Evolutionary conservation across 345 rosid species (phyloP).

Genomic region (Acer negundo): DNA sequence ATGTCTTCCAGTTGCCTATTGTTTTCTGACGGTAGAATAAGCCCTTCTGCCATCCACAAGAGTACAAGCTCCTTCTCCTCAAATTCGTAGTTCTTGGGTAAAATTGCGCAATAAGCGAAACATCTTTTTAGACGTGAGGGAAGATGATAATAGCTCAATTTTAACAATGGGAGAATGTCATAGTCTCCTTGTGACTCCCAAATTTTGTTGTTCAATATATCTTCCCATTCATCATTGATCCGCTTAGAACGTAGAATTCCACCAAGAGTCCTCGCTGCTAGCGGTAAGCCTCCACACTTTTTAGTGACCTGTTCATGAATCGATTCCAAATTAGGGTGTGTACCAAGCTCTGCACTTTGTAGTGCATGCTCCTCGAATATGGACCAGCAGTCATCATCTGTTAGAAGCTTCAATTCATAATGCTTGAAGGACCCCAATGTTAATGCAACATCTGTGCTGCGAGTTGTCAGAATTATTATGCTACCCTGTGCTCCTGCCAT

Average conservation of each 20-base stretch:
- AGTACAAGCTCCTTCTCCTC: neutral
- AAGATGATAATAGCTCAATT: constrained; percentile 5
- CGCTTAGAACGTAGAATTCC: too few relatives aligned
- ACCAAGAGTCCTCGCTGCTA: neutral
- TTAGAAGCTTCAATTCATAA: neutral
- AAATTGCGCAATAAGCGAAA: constrained; percentile 24
- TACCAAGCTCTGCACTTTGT: neutral
- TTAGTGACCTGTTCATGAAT: neutral
- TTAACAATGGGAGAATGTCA: neutral
- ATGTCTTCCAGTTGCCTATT: neutral
- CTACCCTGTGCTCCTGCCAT: neutral
- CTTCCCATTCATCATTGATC: too few relatives aligned
- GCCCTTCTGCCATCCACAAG: constrained; percentile 31
- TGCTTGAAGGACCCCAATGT: too few relatives aligned
- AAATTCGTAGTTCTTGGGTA: neutral
- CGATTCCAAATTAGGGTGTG: neutral
- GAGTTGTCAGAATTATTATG: neutral
- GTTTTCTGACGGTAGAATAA: neutral
- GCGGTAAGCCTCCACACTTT: neutral
- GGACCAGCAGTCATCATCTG: neutral
- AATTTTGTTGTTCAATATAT: too few relatives aligned
- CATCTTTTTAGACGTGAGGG: constrained; percentile 30
- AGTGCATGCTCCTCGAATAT: neutral
- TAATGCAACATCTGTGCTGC: neutral
- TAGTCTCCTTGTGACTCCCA: too few relatives aligned